Evolutionary conservation across 805 yeast species (phyloP).

Genomic region (Zygoascus bituminiphila): DNA sequence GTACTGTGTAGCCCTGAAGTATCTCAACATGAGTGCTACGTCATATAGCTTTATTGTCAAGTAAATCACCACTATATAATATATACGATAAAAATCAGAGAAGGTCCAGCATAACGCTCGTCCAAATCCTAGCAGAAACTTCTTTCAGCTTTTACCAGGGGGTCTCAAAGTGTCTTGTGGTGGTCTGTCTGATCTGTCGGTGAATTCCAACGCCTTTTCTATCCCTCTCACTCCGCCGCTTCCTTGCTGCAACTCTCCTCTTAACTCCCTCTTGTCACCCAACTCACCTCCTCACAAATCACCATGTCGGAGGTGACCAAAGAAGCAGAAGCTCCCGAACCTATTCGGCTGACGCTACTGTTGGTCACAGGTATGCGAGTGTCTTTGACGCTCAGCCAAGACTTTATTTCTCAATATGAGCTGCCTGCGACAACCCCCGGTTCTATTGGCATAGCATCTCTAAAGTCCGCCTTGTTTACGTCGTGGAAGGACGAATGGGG

Average conservation of each 20-base stretch:
- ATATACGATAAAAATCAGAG: too few relatives aligned
- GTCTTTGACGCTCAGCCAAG: constrained; percentile 12
- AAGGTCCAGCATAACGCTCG: too few relatives aligned
- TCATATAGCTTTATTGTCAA: too few relatives aligned
- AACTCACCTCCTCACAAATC: neutral
- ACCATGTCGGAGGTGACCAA: neutral
- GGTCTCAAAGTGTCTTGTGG: too few relatives aligned
- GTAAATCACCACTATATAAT: too few relatives aligned
- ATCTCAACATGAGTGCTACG: too few relatives aligned
- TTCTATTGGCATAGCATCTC: constrained; percentile 12
- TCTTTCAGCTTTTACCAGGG: too few relatives aligned
- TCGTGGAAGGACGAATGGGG: constrained; percentile 23
- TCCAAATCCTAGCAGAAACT: too few relatives aligned
- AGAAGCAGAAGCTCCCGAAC: neutral
- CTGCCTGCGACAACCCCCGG: constrained; percentile 15
- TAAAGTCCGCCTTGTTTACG: constrained; percentile 16
- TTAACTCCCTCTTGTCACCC: neutral
- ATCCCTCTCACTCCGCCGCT: neutral
- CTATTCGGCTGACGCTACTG: constrained; percentile 14
- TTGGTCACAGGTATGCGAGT: constrained; percentile 20
- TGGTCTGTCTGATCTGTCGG: too few relatives aligned
- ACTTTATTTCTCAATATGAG: constrained; percentile 15
- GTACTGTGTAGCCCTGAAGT: too few relatives aligned
- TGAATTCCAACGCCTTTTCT: neutral
- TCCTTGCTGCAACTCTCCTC: neutral